Base-by-base conservation (phyloP, 1,284 basidiomycete genomes). In the Cryptococcus jaspeensis region DNA sequence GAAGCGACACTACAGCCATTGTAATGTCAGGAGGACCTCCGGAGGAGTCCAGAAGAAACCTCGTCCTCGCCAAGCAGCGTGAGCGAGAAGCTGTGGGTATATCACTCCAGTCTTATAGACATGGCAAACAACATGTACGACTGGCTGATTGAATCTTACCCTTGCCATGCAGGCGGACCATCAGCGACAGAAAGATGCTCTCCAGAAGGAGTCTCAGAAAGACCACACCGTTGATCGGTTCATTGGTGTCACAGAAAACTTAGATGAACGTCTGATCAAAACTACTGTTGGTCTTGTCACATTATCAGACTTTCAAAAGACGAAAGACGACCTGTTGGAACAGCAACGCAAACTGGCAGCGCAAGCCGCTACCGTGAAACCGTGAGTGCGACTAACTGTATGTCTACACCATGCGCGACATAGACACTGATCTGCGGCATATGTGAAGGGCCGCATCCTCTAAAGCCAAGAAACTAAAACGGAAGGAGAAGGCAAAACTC, bases 241-340 rank as follows among this genome's bases (percentile, higher is more conserved):
- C 75, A 88, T 94, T 20, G 89, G 90, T 5, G 91, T 96, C 76
- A 87, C 91, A 76, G 95, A 98, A 73, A 92, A 89, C 5, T 87
- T 98, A 81, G 95, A 98, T 74, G 96, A 99, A 58, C 84, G 85
- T 12, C 83, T 99, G 51, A 98, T 97, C 81, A 85, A 92, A 69
- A 88, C 84, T 49, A 99, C 96, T 0, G 86, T 99, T 55, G 96
- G 96, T 66, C 84, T 99, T 15, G 94, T 99, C 2, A 85, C 84
- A 58, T 82, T 98, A 8, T 89, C 95, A 68, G 96, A 98, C 48
- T 99, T 99, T 66, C 89, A 91, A 73, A 87, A 90, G 75, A 86
- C 84, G 66, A 82, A 92, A 56, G 90, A 91, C 65, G 90, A 90
- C 69, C 79, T 99, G 3, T 93, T 98, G 72, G 96, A 99, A 75